A percentile compares a stretch with the other conserved stretches of the same genome.
phyloP scores from a whole-genome alignment of 2,329 filamentous ascomycete species.

The Aspergillus ochraceus region DNA sequence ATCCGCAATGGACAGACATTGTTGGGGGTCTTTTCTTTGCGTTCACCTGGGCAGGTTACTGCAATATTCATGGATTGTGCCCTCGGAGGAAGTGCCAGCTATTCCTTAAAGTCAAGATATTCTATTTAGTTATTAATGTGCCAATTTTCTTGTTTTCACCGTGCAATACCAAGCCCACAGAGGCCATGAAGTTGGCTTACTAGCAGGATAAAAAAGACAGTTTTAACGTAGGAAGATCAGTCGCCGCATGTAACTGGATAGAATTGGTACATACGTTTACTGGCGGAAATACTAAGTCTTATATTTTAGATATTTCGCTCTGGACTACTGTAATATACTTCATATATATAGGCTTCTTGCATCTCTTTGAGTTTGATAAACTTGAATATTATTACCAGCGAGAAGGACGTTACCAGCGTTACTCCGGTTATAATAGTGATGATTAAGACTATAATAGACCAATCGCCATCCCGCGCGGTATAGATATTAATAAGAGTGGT shows the following conservation, averaged over 20 bases:
- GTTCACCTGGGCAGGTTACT: too few species aligned
- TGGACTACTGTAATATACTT: conserved; percentile 7
- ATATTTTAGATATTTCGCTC: background rate
- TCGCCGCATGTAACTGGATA: background rate
- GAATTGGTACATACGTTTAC: background rate
- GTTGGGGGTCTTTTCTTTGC: too few species aligned
- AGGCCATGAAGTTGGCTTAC: background rate
- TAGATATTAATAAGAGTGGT: conserved; percentile 54
- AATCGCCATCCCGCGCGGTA: conserved; percentile 47
- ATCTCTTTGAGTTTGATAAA: conserved; percentile 35
- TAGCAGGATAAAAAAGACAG: background rate
- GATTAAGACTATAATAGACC: conserved; percentile 45
- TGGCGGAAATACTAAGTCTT: background rate
- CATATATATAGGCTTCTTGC: conserved; percentile 31
- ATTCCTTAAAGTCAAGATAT: background rate
- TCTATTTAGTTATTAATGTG: background rate
- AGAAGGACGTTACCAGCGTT: conserved; percentile 18
- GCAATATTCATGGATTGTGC: too few species aligned
- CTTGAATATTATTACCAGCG: conserved; percentile 39
- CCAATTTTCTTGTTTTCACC: background rate
- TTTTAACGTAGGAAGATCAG: background rate
- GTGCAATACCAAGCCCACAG: background rate
- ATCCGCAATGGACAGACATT: too few species aligned
- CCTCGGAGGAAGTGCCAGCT: background rate
- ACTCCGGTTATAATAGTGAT: conserved; percentile 38